These are phyloP conservation scores for Ceraceosorus guamensis DNA, from an alignment of 1,284 basidiomycete species.

Conservation along the genomic window DNA sequence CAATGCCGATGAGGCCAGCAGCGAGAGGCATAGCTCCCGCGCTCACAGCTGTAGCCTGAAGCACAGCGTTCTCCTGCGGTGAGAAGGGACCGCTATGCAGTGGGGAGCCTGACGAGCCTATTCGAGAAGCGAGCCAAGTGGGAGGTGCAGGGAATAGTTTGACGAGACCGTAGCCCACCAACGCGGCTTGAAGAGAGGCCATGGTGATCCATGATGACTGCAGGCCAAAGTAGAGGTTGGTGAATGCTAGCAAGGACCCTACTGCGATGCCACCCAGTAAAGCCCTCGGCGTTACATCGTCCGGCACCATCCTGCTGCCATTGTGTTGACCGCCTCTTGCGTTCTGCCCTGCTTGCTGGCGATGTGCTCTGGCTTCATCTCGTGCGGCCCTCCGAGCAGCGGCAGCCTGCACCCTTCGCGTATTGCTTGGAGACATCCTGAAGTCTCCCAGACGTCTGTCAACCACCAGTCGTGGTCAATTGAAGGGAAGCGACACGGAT, in stretches of 20 bases:
- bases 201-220: slow-evolving; percentile 71
- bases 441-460: too few species aligned
- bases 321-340: neutral
- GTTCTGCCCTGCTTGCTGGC: neutral
- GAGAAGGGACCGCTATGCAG: slow-evolving; percentile 57
- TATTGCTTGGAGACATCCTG: too few species aligned
- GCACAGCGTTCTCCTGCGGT: slow-evolving; percentile 76
- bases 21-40: slow-evolving; percentile 71
- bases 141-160: slow-evolving; percentile 51
- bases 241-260: slow-evolving; percentile 67
- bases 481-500: too few species aligned
- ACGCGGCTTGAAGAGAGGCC: slow-evolving; percentile 90
- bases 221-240: slow-evolving; percentile 68
- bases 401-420: too few species aligned
- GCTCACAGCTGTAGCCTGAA: slow-evolving; percentile 91
- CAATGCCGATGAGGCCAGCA: slow-evolving; percentile 83
- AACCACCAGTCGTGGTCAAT: too few species aligned
- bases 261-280: slow-evolving; percentile 60
- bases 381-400: too few species aligned
- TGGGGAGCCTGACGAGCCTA: neutral
- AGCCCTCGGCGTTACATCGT: slow-evolving; percentile 49
- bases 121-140: neutral
- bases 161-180: slow-evolving; percentile 83
- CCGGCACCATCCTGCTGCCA: neutral
- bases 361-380: too few species aligned